Percentiles rank a stretch among this genome's conserved stretches.
These are phyloP conservation scores for Linnemannia schmuckeri DNA, from an alignment of 192 early-diverging fungal species.

Conservation along the genomic window DNA sequence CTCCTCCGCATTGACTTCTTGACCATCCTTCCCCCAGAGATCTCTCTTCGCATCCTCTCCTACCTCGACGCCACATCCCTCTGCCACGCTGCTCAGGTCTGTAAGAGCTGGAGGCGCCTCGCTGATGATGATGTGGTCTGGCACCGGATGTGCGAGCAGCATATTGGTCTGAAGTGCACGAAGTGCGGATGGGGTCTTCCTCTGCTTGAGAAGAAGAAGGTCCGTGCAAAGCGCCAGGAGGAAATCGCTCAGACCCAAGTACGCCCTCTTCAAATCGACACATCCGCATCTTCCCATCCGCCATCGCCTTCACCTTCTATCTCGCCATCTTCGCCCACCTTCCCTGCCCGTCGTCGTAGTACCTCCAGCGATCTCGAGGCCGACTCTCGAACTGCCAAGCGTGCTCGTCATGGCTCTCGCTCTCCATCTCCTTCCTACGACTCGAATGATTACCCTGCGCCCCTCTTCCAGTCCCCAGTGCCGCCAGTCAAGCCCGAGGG, in stretches of 20 bases:
- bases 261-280: not conserved
- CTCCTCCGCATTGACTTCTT: constrained; percentile 90
- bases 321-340: constrained; percentile 17
- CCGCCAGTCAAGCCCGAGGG: constrained; percentile 31
- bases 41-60: constrained; percentile 86
- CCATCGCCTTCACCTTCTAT: constrained; percentile 28
- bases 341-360: constrained; percentile 18
- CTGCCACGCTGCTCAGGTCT: constrained; percentile 92
- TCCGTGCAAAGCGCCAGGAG: constrained; percentile 49
- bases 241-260: constrained; percentile 12
- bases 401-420: constrained; percentile 18
- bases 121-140: constrained; percentile 95
- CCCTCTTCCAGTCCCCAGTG: constrained; percentile 46
- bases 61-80: constrained; percentile 93
- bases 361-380: constrained; percentile 12
- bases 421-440: constrained; percentile 24
- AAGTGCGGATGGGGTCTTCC: constrained; percentile 99
- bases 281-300: constrained; percentile 26
- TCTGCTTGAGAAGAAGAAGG: constrained; percentile 76
- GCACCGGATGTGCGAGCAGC: constrained; percentile 98
- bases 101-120: constrained; percentile 78
- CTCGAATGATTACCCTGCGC: not conserved
- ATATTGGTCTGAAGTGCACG: constrained; percentile 94
- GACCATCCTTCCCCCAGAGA: constrained; percentile 77
- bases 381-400: constrained; percentile 24